phyloP scores from a whole-genome alignment of 2,329 filamentous ascomycete genomes.

The Colletotrichum sp. region DNA sequence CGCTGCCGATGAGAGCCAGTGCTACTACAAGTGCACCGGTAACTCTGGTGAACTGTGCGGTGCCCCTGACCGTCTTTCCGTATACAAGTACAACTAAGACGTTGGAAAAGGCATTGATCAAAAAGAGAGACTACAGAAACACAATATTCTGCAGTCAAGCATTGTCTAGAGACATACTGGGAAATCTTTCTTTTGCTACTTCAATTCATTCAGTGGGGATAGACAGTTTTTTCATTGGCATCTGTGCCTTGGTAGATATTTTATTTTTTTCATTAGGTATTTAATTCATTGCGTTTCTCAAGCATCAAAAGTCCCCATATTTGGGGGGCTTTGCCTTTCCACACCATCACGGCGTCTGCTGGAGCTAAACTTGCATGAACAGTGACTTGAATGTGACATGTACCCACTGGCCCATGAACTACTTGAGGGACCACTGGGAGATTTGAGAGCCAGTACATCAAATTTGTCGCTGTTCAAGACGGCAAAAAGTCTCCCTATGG shows the following conservation, averaged over 20 bases:
- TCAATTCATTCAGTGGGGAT: not conserved
- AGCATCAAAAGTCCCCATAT: not conserved
- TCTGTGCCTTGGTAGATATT: not conserved
- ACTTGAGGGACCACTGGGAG: not conserved
- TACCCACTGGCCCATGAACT: not conserved
- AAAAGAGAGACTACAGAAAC: not conserved
- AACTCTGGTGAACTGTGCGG: conserved; percentile 31
- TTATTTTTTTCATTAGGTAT: not conserved
- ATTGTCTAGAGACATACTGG: not conserved
- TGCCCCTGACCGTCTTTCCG: conserved; percentile 34
- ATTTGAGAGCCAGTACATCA: not conserved
- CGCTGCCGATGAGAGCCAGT: conserved; percentile 1
- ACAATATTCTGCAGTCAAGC: not conserved
- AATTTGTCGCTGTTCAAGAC: not conserved
- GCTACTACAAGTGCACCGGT: conserved; percentile 20
- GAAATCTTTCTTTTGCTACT: not conserved
- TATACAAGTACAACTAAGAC: conserved; percentile 26
- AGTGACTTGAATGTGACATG: not conserved
- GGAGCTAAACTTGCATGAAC: not conserved
- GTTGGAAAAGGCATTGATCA: not conserved
- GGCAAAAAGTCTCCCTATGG: not conserved
- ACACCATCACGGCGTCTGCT: not conserved
- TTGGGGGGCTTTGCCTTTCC: not conserved
- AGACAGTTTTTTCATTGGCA: not conserved
- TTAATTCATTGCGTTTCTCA: not conserved